Base-by-base conservation (phyloP, 306 rosid species). In the Boehmeria nivea region DNA sequence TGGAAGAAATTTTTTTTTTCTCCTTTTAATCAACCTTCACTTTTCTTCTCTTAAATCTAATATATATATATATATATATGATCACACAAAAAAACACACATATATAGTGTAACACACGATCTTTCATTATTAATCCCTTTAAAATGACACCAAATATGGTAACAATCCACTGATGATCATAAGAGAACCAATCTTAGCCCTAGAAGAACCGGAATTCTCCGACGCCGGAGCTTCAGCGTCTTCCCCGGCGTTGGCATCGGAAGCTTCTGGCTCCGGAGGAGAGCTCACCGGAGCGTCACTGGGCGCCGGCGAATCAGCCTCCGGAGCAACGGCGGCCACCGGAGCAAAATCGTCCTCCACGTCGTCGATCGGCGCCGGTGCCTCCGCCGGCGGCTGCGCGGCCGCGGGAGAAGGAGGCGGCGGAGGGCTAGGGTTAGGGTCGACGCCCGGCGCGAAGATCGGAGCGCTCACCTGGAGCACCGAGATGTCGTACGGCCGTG, bases 401-500 rank as follows among this genome's bases (percentile, higher is more conserved):
- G 2, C 71, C 0, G 68, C 57, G 6, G 50, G 63, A n/a, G 45
- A 8, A 10, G 28, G 19, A 17, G 36, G 69, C 7, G 4, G 73
- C 0, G 71, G 61, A 9, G 50, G 65, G 47, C 3, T 46, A 9
- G 23, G 51, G 57, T 42, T 49, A 4, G 64, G 13, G 14, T 64
- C 86, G 27, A 72, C 8, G 3, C 82, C 74, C 3, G 73, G 78
- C 2, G 74, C 15, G 0, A 67, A 20, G 1, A 86, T 73, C 3
- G 61, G 42, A 28, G 60, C 43, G 8, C 76, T 4, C 14, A 87
- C 58, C 18, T 83, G 67, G 12, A 83, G 69, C 3, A 83, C 59
- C 25, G 87, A 79, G 51, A 87, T 51, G 40, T 74, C 76, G 58
- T 69, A 69, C 3, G 84, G 76, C 54, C 72, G 48, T n/a, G 72